phyloP scores from a whole-genome alignment of 176 grass and related monocot genomes.

The Carex scoparia region DNA sequence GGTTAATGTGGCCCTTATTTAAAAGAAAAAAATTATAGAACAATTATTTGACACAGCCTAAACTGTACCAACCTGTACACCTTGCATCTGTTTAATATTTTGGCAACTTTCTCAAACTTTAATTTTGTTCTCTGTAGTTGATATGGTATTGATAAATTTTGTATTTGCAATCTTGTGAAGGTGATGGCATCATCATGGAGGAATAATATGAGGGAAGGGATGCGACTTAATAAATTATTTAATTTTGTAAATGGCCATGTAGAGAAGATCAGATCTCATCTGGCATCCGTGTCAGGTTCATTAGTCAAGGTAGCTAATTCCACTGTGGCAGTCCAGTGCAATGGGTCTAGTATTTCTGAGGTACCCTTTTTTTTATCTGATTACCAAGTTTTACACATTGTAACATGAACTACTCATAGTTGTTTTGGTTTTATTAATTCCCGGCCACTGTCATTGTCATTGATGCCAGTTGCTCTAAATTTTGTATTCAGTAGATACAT shows the following conservation, averaged over 20 bases:
- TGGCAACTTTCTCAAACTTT: background rate
- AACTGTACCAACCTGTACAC: background rate
- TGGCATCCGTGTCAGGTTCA: constrained; percentile 40
- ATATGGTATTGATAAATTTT: background rate
- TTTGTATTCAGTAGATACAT: background rate
- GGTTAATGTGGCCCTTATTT: background rate
- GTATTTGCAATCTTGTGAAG: constrained; percentile 34
- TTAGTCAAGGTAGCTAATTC: constrained; percentile 25
- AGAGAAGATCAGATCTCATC: constrained; percentile 47
- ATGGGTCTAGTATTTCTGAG: constrained; percentile 45
- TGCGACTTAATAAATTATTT: constrained; percentile 40
- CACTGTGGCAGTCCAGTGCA: constrained; percentile 5
- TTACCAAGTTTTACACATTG: background rate
- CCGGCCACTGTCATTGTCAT: background rate
- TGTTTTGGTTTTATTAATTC: constrained; percentile 6
- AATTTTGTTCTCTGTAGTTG: background rate
- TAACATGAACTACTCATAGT: background rate
- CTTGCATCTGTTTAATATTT: background rate
- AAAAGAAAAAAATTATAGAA: background rate
- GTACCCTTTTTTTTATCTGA: constrained; percentile 25
- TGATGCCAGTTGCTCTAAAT: background rate
- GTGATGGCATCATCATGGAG: constrained; percentile 70
- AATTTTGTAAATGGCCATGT: constrained; percentile 41
- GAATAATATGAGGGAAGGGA: constrained; percentile 48
- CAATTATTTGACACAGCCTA: background rate